These are phyloP conservation scores for Trypanosoma vivax DNA, from an alignment of 208 protist species.

Conservation along the genomic window DNA sequence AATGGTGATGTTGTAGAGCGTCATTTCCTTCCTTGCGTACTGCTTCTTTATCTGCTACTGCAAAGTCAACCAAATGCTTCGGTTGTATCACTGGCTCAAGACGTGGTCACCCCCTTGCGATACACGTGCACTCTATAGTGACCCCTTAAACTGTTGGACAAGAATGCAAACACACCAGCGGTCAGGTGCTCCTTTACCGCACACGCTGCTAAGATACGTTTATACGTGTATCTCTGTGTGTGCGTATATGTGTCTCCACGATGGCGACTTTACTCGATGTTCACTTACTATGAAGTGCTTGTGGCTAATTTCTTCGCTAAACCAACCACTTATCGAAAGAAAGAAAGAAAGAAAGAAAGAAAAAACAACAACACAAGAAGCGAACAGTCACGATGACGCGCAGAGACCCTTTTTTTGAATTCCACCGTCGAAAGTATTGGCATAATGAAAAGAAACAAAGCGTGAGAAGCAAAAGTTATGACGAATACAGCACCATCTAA, in stretches of 20 bases:
- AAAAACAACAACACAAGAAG: conserved; percentile 1
- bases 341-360: conserved; percentile 12
- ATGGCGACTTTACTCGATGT: too few relatives aligned
- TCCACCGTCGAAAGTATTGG: too few relatives aligned
- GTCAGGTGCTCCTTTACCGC: neutral
- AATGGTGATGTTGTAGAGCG: conserved; percentile 70
- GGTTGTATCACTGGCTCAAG: too few relatives aligned
- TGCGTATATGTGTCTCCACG: too few relatives aligned
- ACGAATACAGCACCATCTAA: neutral
- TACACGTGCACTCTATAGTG: too few relatives aligned
- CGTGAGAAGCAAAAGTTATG: conserved; percentile 2
- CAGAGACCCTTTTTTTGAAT: too few relatives aligned
- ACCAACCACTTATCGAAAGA: neutral
- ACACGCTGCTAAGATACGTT: neutral
- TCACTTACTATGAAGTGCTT: too few relatives aligned
- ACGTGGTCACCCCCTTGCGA: too few relatives aligned
- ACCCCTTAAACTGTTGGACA: too few relatives aligned
- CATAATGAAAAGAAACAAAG: conserved; percentile 13
- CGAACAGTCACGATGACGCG: too few relatives aligned
- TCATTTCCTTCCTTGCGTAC: conserved; percentile 25
- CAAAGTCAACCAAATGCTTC: too few relatives aligned
- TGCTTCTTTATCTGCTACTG: conserved; percentile 4
- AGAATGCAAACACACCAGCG: neutral
- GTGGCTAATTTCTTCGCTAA: neutral
- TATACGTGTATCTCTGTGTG: too few relatives aligned